These are phyloP conservation scores for Emericellopsis atlantica DNA, from an alignment of 2,329 filamentous ascomycete species.

Conservation along the genomic window DNA sequence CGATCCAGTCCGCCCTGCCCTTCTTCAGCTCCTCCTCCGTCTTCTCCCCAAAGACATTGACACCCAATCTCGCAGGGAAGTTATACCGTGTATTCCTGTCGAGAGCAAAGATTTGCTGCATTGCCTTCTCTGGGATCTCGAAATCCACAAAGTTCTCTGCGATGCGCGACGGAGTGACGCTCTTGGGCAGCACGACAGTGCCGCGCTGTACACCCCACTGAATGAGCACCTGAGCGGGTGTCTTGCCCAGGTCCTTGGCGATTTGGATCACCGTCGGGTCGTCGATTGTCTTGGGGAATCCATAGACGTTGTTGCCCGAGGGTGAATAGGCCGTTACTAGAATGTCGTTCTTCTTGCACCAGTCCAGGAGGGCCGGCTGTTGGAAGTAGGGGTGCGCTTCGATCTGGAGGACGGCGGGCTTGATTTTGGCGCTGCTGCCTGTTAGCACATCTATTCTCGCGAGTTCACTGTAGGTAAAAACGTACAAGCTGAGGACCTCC, in stretches of 20 bases:
- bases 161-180: slow-evolving; percentile 52
- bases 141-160: slow-evolving; percentile 46
- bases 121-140: slow-evolving; percentile 20
- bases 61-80: slow-evolving; percentile 25
- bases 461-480: slow-evolving; percentile 7
- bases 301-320: slow-evolving; percentile 43
- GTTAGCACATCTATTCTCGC: not conserved
- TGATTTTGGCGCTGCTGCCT: slow-evolving; percentile 25
- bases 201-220: slow-evolving; percentile 52
- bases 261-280: slow-evolving; percentile 36
- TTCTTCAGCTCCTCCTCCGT: slow-evolving; percentile 21
- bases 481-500: slow-evolving; percentile 29
- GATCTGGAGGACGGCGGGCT: slow-evolving; percentile 38
- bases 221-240: slow-evolving; percentile 39
- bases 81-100: slow-evolving; percentile 28
- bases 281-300: slow-evolving; percentile 21
- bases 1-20: slow-evolving; percentile 19
- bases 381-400: slow-evolving; percentile 33
- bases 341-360: slow-evolving; percentile 38
- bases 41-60: slow-evolving; percentile 28
- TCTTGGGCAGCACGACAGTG: slow-evolving; percentile 59
- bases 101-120: slow-evolving; percentile 22
- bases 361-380: slow-evolving; percentile 35
- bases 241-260: slow-evolving; percentile 36
- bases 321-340: slow-evolving; percentile 44